phyloP scores from a whole-genome alignment of 345 rosid genomes.

The Cochlearia excelsa region DNA sequence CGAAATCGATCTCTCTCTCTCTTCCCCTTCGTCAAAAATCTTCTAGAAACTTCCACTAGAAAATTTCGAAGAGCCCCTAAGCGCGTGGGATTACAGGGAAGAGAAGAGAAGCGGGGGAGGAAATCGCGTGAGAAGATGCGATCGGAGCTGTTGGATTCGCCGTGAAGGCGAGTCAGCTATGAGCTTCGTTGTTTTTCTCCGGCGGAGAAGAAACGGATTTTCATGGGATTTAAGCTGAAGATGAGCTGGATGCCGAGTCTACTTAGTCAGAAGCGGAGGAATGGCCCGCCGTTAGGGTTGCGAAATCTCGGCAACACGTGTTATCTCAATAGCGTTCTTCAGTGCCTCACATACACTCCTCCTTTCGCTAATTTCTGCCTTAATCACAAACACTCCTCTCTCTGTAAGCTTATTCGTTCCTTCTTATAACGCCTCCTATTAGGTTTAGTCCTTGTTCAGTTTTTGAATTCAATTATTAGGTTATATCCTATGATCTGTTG shows the following conservation, averaged over 20 bases:
- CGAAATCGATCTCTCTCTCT: conserved; percentile 24
- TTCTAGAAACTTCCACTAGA: not conserved
- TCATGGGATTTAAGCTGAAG: conserved; percentile 63
- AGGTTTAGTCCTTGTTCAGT: not conserved
- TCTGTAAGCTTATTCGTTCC: conserved; percentile 42
- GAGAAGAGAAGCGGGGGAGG: not conserved
- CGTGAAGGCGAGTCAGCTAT: conserved; percentile 31
- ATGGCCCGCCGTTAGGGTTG: conserved; percentile 83
- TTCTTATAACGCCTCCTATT: not conserved
- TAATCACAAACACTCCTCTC: conserved; percentile 67
- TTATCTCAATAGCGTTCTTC: conserved; percentile 88
- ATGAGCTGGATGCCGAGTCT: conserved; percentile 97
- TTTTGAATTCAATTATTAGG: conserved; percentile 2
- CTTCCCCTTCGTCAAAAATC: not conserved
- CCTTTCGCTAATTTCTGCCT: conserved; percentile 99
- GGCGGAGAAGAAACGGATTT: conserved; percentile 31
- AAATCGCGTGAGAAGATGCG: conserved; percentile 27
- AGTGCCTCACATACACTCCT: conserved; percentile 96
- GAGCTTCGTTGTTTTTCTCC: conserved; percentile 26
- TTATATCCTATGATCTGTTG: not conserved
- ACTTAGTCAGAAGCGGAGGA: conserved; percentile 68
- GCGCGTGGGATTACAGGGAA: not conserved
- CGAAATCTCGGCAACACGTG: conserved; percentile 95
- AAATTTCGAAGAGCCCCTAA: not conserved
- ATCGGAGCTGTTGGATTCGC: conserved; percentile 34